Conservation (phyloP, 108 stramenopile genomes). For the Discostella pseudostelligera region DNA sequence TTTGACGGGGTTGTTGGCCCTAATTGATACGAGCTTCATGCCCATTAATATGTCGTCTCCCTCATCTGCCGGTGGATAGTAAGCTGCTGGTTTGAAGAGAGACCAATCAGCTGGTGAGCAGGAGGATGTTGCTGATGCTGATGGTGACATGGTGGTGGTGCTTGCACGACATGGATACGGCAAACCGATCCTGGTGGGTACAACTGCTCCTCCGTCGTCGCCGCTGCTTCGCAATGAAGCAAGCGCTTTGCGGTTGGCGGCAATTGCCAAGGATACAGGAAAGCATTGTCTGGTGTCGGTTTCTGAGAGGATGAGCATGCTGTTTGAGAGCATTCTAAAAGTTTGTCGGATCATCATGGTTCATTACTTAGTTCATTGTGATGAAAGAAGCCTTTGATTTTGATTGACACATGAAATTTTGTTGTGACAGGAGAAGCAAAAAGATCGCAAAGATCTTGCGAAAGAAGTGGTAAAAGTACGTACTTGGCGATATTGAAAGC, state of each 20-base stretch:
- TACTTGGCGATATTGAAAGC: no score
- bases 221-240: constrained; percentile 41
- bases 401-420: not conserved
- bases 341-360: constrained; percentile 14
- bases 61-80: constrained; percentile 24
- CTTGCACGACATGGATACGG: constrained; percentile 34
- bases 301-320: constrained; percentile 68
- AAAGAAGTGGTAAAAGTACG: no score
- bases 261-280: constrained; percentile 52
- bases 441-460: no score
- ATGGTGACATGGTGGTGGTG: not conserved
- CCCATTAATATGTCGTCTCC: constrained; percentile 54
- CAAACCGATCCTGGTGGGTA: constrained; percentile 62
- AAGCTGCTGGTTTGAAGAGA: constrained; percentile 81
- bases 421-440: not conserved
- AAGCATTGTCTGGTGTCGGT: constrained; percentile 56
- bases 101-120: constrained; percentile 61
- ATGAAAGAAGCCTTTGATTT: no score
- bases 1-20: constrained; percentile 60
- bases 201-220: constrained; percentile 45
- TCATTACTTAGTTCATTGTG: not conserved
- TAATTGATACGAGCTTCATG: constrained; percentile 65
- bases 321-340: constrained; percentile 10
- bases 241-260: constrained; percentile 57
- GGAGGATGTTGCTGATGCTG: not conserved